A percentile compares a stretch with the other conserved stretches of the same genome.
These are phyloP conservation scores for Neurospora sp. DNA, from an alignment of 495 filamentous ascomycete genomes.

Conservation along the genomic window DNA sequence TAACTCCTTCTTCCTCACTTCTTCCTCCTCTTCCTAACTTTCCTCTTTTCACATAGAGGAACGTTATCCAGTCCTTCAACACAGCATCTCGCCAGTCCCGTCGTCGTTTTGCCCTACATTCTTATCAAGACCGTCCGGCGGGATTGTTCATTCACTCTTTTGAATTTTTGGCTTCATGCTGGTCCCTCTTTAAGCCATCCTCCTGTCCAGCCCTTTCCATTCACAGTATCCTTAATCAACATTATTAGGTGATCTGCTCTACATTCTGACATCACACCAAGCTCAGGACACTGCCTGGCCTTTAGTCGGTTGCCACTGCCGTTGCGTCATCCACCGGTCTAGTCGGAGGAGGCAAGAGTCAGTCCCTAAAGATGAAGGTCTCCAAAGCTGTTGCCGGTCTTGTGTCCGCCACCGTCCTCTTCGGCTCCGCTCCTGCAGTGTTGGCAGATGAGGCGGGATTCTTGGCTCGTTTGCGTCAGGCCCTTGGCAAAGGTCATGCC, in stretches of 20 bases:
- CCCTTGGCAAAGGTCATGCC: slow-evolving; percentile 4
- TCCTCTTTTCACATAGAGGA: background rate
- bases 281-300: background rate
- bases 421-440: slow-evolving; percentile 17
- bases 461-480: slow-evolving; percentile 16
- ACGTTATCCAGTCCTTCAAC: background rate
- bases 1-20: slow-evolving; percentile 4
- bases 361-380: slow-evolving; percentile 27
- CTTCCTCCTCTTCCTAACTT: background rate
- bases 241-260: background rate
- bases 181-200: background rate
- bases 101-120: background rate
- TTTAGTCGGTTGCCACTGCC: background rate
- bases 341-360: background rate
- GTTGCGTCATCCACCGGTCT: background rate
- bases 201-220: background rate
- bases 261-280: background rate
- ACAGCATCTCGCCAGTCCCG: background rate
- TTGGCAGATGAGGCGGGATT: slow-evolving; percentile 18
- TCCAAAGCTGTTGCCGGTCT: slow-evolving; percentile 22
- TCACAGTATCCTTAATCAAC: background rate
- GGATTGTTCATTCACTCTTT: background rate
- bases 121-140: background rate
- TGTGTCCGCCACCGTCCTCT: slow-evolving; percentile 22
- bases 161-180: background rate